Conservation (phyloP, 495 filamentous ascomycete genomes). For the Penicillium simplicissimum region DNA sequence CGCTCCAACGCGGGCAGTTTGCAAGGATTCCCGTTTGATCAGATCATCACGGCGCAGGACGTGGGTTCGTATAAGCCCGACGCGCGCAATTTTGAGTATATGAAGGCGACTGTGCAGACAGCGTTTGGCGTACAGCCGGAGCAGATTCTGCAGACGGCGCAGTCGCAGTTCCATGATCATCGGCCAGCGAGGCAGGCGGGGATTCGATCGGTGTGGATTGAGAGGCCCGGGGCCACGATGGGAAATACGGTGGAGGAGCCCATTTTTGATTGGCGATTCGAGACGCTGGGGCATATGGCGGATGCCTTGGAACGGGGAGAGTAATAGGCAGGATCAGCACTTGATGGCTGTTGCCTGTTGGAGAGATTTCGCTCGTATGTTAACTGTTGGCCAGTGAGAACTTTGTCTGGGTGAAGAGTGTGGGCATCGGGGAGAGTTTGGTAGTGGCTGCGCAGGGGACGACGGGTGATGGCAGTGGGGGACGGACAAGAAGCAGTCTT, state of each 20-base stretch:
- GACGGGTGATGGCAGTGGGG: too few species aligned
- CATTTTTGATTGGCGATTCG: slow-evolving; percentile 60
- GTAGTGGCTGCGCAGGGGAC: background rate
- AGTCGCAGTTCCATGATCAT: slow-evolving; percentile 73
- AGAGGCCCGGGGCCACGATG: slow-evolving; percentile 48
- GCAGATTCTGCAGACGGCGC: slow-evolving; percentile 67
- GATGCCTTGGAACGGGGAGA: slow-evolving; percentile 49
- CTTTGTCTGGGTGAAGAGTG: background rate
- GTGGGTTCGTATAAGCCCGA: slow-evolving; percentile 77
- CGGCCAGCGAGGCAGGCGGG: slow-evolving; percentile 63
- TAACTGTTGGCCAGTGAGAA: background rate
- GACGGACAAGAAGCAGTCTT: too few species aligned
- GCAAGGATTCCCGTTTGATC: slow-evolving; percentile 58
- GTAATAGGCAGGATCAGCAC: background rate
- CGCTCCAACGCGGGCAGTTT: slow-evolving; percentile 53
- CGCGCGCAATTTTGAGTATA: slow-evolving; percentile 63
- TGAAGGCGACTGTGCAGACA: slow-evolving; percentile 54
- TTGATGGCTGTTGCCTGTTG: slow-evolving; percentile 3
- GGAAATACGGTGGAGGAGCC: slow-evolving; percentile 47
- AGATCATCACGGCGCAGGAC: slow-evolving; percentile 71
- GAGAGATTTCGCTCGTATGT: background rate
- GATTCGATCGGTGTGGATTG: slow-evolving; percentile 71
- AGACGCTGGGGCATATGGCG: slow-evolving; percentile 70
- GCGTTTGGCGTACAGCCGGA: slow-evolving; percentile 55
- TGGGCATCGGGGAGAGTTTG: background rate